Evolutionary conservation across 192 early-diverging fungal genomes (phyloP), one percentile per base, ranked within the genome.

Genomic region (Backusella parvicylindrica): DNA sequence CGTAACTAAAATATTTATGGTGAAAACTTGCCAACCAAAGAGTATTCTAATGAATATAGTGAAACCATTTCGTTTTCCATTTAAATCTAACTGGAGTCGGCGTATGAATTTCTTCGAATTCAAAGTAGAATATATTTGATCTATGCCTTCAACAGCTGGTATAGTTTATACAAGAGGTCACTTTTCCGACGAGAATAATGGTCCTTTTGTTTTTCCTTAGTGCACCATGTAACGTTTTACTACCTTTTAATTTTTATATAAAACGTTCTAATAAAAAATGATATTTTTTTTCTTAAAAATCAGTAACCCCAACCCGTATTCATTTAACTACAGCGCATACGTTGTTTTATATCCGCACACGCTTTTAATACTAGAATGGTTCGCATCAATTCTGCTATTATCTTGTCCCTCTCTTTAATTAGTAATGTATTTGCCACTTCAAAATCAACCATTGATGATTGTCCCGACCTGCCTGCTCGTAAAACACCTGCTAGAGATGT

Each of bases 401-500:
- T 60, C 12, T 60, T 60, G 11, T 60, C 53, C 26, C 53, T 60
- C 12, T 60, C 23, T 23, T 60, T 60, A 60, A 28, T 60, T 8
- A 11, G 53, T 60, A 60, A 26, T 1, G 28, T 16, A 15, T 28
- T 30, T 18, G 41, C 68, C 7, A 28, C n/a, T 18, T 40, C 41
- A 41, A 40, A 11, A 28, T 1, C 37, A 0, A 13, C 38, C 3
- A 70, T 70, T 28, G 37, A 28, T 18, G n/a, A 28, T 21, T 90
- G 89, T 73, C 86, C 87, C 18, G 32, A 79, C 8, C 66, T 90
- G 23, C 30, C 82, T 28, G 73, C 77, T 8, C 79, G 88, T 13
- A 8, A 32, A 2, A 64, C 50, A 1, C 68, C 43, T 12, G 75
- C 87, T 18, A 70, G 49, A 28, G 64, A 36, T 26, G 81, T 89